Base-by-base conservation (phyloP, 1,284 basidiomycete genomes). In the Albatrellus sp. region DNA sequence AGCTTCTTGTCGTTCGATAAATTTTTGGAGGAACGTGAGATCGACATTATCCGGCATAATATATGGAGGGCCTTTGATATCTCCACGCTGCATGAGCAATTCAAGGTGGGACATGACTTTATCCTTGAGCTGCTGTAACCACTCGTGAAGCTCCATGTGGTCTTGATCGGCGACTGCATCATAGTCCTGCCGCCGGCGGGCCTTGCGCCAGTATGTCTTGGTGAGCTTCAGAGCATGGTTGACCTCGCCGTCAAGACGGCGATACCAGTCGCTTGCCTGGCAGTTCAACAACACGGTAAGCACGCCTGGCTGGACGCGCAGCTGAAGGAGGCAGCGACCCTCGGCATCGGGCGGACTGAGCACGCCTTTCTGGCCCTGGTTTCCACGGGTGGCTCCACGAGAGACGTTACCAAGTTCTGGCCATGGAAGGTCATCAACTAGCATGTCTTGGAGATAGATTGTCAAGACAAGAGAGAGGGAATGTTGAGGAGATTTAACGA, bases 81-180 rank as follows among this genome's bases (percentile, higher is more conserved):
- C 83, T 53, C 82, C 82, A 56, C 85, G 85, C 58, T 86, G 82
- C 77, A 86, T 85, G 52, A 87, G 73, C 1, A 86, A 66, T 57
- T 86, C 82, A 38, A 86, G 69, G 60, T 86, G 82, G 38, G 80
- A 81, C 83, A 86, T 86, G 43, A 80, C 83, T 61, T 86, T 86
- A 62, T 86, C 82, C 60, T 86, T 86, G 52, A 86, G 67, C 59
- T 86, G 82, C 56, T 86, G 82, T 1, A 86, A 65, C 82, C 82
- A 86, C 57, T 86, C 82, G 54, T 86, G 83, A 19, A 86, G 63
- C 57, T 86, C 82, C 83, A 86, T 86, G 54, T 86, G 82, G 57
- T 86, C 83, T 59, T 86, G 83, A 65, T 86, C 82, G 1, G 82
- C 83, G 43, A 79, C 74, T 42, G 80, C 73, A 55, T 86, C 81